These are phyloP conservation scores for Teratosphaeria viscida DNA, from an alignment of 2,329 filamentous ascomycete species.

Conservation along the genomic window DNA sequence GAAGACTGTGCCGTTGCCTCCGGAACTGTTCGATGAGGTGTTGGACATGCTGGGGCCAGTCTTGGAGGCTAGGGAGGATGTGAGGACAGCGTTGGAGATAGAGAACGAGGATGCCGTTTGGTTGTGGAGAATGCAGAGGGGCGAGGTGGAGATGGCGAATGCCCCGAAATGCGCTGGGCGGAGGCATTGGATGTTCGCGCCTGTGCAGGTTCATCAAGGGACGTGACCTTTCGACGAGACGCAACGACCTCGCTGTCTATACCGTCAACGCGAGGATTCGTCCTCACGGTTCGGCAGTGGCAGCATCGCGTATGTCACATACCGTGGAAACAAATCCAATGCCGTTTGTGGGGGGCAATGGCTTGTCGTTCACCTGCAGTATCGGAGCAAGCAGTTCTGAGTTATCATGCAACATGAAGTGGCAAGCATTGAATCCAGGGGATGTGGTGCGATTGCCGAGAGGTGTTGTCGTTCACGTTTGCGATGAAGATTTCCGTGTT, in stretches of 20 bases:
- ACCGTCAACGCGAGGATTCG: too few relatives aligned
- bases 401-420: neutral
- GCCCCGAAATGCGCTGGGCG: neutral
- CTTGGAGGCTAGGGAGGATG: conserved; percentile 27
- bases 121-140: conserved; percentile 42
- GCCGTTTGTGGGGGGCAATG: neutral
- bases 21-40: conserved; percentile 61
- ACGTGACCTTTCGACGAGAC: neutral
- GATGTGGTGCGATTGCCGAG: neutral
- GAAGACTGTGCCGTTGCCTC: conserved; percentile 52
- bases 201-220: neutral
- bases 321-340: neutral
- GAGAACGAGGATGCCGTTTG: conserved; percentile 70
- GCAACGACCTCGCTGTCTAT: too few relatives aligned
- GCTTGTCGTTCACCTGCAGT: neutral
- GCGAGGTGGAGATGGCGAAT: neutral
- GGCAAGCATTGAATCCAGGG: neutral
- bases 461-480: neutral
- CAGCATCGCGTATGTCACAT: neutral
- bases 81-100: conserved; percentile 49
- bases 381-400: neutral
- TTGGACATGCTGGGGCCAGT: conserved; percentile 47
- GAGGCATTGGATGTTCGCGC: neutral
- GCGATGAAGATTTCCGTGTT: neutral
- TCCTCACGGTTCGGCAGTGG: too few relatives aligned